Evolutionary conservation across 768 basidiomycete species (phyloP).

Genomic region (Gautieria morchelliformis): DNA sequence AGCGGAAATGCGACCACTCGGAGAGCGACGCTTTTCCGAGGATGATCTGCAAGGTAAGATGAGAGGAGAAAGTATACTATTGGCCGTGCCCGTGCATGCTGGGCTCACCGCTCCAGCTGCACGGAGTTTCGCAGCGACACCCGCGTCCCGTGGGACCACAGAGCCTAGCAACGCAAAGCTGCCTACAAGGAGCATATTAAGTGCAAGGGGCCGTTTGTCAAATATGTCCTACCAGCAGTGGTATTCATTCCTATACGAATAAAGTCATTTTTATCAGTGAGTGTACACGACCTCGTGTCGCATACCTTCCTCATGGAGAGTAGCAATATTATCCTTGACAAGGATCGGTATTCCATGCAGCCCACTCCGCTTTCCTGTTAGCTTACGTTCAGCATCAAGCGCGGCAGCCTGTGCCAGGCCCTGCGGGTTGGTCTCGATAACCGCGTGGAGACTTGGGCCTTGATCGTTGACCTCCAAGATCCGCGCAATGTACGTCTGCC

Average conservation of each 20-base stretch:
- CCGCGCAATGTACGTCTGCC: conserved; percentile 31
- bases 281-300: conserved; percentile 3
- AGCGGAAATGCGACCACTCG: conserved; percentile 35
- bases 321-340: conserved; percentile 28
- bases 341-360: conserved; percentile 31
- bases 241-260: conserved; percentile 3
- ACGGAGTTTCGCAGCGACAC: conserved; percentile 21
- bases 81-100: no score
- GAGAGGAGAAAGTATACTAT: no score
- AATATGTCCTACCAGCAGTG: not conserved
- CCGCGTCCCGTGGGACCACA: conserved; percentile 24
- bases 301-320: conserved; percentile 5
- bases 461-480: conserved; percentile 36
- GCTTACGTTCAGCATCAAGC: conserved; percentile 25
- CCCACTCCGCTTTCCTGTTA: conserved; percentile 18
- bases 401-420: conserved; percentile 26
- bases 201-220: not conserved
- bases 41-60: no score
- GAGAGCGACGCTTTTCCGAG: conserved; percentile 33
- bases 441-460: conserved; percentile 27
- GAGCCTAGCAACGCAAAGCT: conserved; percentile 24
- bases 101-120: conserved; percentile 20
- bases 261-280: conserved; percentile 13
- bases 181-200: conserved; percentile 9
- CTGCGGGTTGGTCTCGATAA: conserved; percentile 30